Percentiles rank a stretch among this genome's conserved stretches.
Conservation (phyloP, 768 basidiomycete species). For the Termitomyces sp. region DNA sequence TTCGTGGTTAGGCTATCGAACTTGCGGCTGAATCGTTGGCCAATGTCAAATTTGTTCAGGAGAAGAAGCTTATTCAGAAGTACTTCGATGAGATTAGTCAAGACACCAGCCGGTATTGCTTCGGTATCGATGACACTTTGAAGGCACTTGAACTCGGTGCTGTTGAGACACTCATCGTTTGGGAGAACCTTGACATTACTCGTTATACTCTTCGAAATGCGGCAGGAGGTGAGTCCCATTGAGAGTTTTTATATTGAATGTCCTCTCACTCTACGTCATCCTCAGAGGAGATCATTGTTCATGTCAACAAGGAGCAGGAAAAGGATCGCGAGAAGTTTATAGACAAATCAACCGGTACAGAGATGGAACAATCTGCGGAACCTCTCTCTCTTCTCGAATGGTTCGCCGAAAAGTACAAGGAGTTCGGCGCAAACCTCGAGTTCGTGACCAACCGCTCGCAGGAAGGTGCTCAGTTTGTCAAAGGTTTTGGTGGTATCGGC, state of each 20-base stretch:
- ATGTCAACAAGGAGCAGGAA: conserved; percentile 79
- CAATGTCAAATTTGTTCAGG: conserved; percentile 99
- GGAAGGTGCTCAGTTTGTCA: conserved; percentile 97
- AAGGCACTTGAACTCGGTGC: conserved; percentile 96
- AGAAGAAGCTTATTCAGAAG: conserved; percentile 95
- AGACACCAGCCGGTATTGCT: conserved; percentile 95
- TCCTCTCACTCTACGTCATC: not conserved
- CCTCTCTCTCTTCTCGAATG: conserved; percentile 91
- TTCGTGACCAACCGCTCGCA: conserved; percentile 96
- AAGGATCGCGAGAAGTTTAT: conserved; percentile 93
- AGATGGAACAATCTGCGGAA: conserved; percentile 90
- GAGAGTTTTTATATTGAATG: not conserved
- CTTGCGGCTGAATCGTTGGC: conserved; percentile 92
- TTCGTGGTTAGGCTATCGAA: conserved; percentile 79
- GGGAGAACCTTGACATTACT: conserved; percentile 94
- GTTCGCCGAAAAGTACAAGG: conserved; percentile 98
- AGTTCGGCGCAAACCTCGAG: conserved; percentile 93
- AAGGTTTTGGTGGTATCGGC: conserved; percentile 98
- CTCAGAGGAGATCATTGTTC: conserved; percentile 79
- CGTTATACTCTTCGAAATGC: conserved; percentile 90
- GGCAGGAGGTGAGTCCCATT: conserved; percentile 62
- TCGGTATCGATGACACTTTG: conserved; percentile 95
- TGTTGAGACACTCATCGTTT: conserved; percentile 95
- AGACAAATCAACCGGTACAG: conserved; percentile 90
- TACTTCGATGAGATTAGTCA: conserved; percentile 99